phyloP scores from a whole-genome alignment of 805 yeast genomes.

The Kodamaea fukazawae region DNA sequence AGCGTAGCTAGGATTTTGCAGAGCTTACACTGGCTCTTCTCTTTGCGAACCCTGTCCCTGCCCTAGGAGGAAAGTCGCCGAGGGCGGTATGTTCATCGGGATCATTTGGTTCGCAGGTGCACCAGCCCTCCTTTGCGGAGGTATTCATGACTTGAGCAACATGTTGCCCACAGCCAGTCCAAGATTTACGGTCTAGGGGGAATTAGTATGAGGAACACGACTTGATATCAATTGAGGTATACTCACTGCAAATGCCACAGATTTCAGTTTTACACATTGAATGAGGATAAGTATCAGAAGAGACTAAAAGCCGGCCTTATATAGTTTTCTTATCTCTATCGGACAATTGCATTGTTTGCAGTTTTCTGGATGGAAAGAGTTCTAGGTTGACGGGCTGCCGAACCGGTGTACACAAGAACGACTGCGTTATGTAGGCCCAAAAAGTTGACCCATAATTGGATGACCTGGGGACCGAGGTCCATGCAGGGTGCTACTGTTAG shows the following conservation, averaged over 20 bases:
- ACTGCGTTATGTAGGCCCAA: too few species aligned
- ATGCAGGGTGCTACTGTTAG: too few species aligned
- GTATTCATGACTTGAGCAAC: conserved; percentile 51
- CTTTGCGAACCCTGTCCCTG: conserved; percentile 56
- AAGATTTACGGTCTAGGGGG: conserved; percentile 45
- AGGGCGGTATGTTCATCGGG: conserved; percentile 28
- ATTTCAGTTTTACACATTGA: conserved; percentile 37
- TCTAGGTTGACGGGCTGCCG: too few species aligned
- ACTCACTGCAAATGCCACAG: conserved; percentile 36
- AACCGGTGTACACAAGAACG: too few species aligned
- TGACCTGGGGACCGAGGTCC: too few species aligned
- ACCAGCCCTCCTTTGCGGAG: conserved; percentile 49
- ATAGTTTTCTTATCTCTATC: conserved; percentile 7
- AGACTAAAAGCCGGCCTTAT: not conserved
- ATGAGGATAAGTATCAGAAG: not conserved
- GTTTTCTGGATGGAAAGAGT: too few species aligned
- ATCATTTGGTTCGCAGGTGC: conserved; percentile 51
- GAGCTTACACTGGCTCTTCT: conserved; percentile 11
- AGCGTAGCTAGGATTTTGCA: not conserved
- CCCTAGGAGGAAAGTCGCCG: conserved; percentile 52
- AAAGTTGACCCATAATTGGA: too few species aligned
- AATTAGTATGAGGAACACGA: conserved; percentile 2
- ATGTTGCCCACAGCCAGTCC: conserved; percentile 67
- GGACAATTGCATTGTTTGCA: not conserved
- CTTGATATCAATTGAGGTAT: not conserved